These are phyloP conservation scores for Albatrellus ellisii DNA, from an alignment of 768 basidiomycete genomes.

Conservation along the genomic window DNA sequence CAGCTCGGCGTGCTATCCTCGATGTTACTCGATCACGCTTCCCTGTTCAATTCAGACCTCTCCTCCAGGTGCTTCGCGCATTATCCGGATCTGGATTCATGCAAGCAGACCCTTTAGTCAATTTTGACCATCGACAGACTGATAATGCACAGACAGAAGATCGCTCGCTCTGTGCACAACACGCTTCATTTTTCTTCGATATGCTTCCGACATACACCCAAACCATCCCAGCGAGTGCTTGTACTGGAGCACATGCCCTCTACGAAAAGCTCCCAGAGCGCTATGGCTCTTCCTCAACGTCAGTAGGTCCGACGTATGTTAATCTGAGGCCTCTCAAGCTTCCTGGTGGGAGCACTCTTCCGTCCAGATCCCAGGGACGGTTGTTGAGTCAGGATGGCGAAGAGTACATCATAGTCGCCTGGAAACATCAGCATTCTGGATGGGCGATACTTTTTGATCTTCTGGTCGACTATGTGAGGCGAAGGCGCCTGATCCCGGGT, in stretches of 20 bases:
- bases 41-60: slow-evolving; percentile 61
- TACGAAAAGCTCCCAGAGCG: slow-evolving; percentile 59
- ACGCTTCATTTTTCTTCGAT: slow-evolving; percentile 69
- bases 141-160: slow-evolving; percentile 29
- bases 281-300: slow-evolving; percentile 35
- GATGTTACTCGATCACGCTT: slow-evolving; percentile 76
- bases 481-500: slow-evolving; percentile 31
- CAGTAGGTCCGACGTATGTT: slow-evolving; percentile 42
- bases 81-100: slow-evolving; percentile 70
- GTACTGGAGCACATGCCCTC: slow-evolving; percentile 53
- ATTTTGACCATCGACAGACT: slow-evolving; percentile 30
- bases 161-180: slow-evolving; percentile 45
- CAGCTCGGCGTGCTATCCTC: slow-evolving; percentile 64
- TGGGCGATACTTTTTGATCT: slow-evolving; percentile 83
- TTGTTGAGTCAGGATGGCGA: slow-evolving; percentile 61
- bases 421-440: slow-evolving; percentile 74
- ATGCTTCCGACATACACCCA: slow-evolving; percentile 64
- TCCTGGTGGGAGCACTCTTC: slow-evolving; percentile 65
- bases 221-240: slow-evolving; percentile 47
- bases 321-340: slow-evolving; percentile 57
- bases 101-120: slow-evolving; percentile 56
- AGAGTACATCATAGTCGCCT: slow-evolving; percentile 58
- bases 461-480: slow-evolving; percentile 61
- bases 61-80: slow-evolving; percentile 60
- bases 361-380: slow-evolving; percentile 50